Base-by-base conservation (phyloP, 768 basidiomycete genomes). In the Boletus vinaceobasis region DNA sequence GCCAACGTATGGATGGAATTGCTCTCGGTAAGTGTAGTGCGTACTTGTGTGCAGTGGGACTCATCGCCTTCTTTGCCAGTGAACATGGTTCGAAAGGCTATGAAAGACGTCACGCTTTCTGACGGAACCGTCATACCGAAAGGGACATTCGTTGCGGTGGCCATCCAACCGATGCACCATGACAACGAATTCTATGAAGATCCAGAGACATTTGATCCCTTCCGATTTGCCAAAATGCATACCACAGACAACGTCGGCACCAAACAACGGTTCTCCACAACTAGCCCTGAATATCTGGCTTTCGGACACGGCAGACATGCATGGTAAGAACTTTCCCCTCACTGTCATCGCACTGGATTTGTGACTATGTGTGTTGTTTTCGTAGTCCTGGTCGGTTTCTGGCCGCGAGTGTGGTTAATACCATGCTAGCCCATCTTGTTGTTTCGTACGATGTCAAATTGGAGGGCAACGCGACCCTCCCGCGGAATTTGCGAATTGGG, bases 221-320 rank as follows among this genome's bases (percentile, higher is more conserved):
- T 55, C 38, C 78, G 83, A 7, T 83, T 81, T 57, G 66, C 71
- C 1, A 62, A 71, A 9, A 69, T 72, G 56, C 63, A 70, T 49
- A 63, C 14, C n/a, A 37, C 74, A 23, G 64, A 70, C 3, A 71
- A 56, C 6, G 74, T 73, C 8, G 55, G 50, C 7, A 46, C 55
- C 4, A 74, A 71, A 53, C 60, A 73, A 46, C 73, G 72, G 42
- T 68, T 75, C 42, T 63, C 69, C 19, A 63, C 69, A 10, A 70
- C 73, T 0, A 62, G 61, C 40, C 70, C 39, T 36, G 64, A 58
- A 7, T 78, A 67, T 52, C 44, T 78, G 27, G 52, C 65, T 0
- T 80, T 79, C 55, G 77, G 78, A 14, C 53, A 55, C 2, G 59
- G 61, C 10, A 61, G 35, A 43, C 61, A 63, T 9, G 55, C 57